phyloP scores from a whole-genome alignment of 768 basidiomycete genomes.

The Phaeotremella skinneri region DNA sequence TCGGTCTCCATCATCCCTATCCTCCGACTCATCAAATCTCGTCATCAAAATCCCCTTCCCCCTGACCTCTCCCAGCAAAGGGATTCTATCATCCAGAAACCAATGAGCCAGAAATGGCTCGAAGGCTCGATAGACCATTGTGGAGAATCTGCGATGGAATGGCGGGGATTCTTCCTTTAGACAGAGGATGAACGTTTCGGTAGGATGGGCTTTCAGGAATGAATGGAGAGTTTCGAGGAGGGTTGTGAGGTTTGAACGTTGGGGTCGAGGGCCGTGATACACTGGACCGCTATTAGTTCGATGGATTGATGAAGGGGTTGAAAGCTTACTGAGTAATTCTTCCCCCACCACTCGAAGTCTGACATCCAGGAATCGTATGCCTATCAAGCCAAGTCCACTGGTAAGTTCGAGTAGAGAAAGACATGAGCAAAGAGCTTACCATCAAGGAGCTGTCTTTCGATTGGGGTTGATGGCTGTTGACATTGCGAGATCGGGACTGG shows the following conservation, averaged over 20 bases:
- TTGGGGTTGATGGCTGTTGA: slow-evolving; percentile 64
- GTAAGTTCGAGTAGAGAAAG: background rate
- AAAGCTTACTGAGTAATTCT: slow-evolving; percentile 56
- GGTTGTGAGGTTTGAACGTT: slow-evolving; percentile 65
- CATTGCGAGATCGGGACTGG: slow-evolving; percentile 68
- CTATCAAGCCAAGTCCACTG: slow-evolving; percentile 49
- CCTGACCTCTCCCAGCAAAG: slow-evolving; percentile 75
- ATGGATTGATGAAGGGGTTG: background rate
- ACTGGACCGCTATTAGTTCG: slow-evolving; percentile 47
- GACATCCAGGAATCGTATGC: slow-evolving; percentile 68
- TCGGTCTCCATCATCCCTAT: too few relatives aligned
- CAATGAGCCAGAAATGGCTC: slow-evolving; percentile 56
- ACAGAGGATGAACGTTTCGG: slow-evolving; percentile 78
- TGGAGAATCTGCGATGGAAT: slow-evolving; percentile 59
- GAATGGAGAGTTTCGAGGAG: slow-evolving; percentile 63
- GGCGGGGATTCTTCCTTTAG: slow-evolving; percentile 83
- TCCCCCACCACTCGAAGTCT: slow-evolving; percentile 67
- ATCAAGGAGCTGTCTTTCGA: slow-evolving; percentile 66
- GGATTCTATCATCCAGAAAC: slow-evolving; percentile 78
- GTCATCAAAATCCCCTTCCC: slow-evolving; percentile 83
- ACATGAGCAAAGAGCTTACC: slow-evolving; percentile 54
- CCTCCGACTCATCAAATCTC: slow-evolving; percentile 68
- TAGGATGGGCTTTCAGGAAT: slow-evolving; percentile 64
- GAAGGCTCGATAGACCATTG: slow-evolving; percentile 66
- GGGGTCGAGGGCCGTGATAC: slow-evolving; percentile 75